A percentile compares a stretch with the other conserved stretches of the same genome.
Evolutionary conservation across 306 rosid genomes (phyloP).

Genomic region (Cucurbita argyrosperma): DNA sequence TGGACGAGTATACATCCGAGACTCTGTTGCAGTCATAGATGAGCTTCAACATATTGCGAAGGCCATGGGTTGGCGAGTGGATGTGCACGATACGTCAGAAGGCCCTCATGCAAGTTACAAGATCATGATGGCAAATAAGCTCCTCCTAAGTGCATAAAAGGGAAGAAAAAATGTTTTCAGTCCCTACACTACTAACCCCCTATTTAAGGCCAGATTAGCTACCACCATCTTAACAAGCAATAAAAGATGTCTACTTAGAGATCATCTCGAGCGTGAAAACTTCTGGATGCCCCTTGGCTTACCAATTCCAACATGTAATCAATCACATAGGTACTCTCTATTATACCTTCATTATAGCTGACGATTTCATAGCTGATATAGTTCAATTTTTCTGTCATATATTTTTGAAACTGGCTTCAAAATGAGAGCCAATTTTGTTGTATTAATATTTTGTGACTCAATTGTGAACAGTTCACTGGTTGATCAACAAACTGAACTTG

Average conservation of each 20-base stretch:
- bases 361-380: background rate
- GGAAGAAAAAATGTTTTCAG: background rate
- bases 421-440: background rate
- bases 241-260: background rate
- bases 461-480: background rate
- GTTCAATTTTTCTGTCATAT: background rate
- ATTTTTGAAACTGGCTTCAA: background rate
- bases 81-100: slow-evolving; percentile 50
- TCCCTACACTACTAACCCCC: background rate
- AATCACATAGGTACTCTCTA: slow-evolving; percentile 4
- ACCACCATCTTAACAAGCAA: background rate
- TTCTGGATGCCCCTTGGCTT: background rate
- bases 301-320: background rate
- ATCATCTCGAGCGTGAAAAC: background rate
- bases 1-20: slow-evolving; percentile 71
- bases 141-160: slow-evolving; percentile 24
- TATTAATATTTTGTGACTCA: background rate
- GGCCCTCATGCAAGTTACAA: slow-evolving; percentile 80
- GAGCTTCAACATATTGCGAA: slow-evolving; percentile 50
- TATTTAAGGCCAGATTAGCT: background rate
- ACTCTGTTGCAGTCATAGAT: slow-evolving; percentile 29
- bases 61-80: slow-evolving; percentile 39
- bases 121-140: slow-evolving; percentile 59
- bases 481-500: background rate
- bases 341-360: background rate